Evolutionary conservation across 2,329 filamentous ascomycete genomes (phyloP).

Genomic region (Leptosphaerulina australis): DNA sequence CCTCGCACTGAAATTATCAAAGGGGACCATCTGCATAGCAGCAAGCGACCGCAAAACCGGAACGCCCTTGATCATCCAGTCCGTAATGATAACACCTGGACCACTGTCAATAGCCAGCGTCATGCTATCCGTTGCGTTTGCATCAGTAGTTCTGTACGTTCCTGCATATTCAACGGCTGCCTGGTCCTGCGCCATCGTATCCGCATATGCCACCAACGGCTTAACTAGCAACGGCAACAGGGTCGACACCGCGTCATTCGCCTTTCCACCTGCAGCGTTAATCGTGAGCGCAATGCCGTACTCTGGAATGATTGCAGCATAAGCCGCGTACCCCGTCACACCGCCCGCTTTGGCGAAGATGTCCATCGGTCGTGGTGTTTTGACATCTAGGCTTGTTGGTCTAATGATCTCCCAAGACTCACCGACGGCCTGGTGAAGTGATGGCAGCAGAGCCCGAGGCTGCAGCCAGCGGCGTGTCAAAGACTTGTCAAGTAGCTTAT

Average conservation of each 20-base stretch:
- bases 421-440: conserved; percentile 31
- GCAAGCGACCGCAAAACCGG: conserved; percentile 24
- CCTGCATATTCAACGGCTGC: conserved; percentile 28
- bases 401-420: conserved; percentile 40
- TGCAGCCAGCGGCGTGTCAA: conserved; percentile 33
- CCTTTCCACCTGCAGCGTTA: conserved; percentile 26
- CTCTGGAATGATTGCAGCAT: conserved; percentile 31
- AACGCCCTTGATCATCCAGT: conserved; percentile 25
- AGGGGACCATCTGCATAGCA: conserved; percentile 5
- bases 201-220: conserved; percentile 29
- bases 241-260: conserved; percentile 14
- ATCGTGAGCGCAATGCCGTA: conserved; percentile 33
- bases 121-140: conserved; percentile 9
- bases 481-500: conserved; percentile 23
- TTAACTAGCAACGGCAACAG: conserved; percentile 23
- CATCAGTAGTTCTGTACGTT: conserved; percentile 17
- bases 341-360: conserved; percentile 36
- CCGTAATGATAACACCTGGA: conserved; percentile 28
- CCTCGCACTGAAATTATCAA: conserved; percentile 24
- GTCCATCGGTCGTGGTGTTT: conserved; percentile 28
- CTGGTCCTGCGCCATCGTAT: conserved; percentile 27
- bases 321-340: conserved; percentile 30
- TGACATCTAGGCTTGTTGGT: conserved; percentile 22
- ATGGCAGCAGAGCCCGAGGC: conserved; percentile 26
- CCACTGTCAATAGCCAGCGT: conserved; percentile 28